phyloP scores from a whole-genome alignment of 139 green algal genomes.

The Chlorella sp. region DNA sequence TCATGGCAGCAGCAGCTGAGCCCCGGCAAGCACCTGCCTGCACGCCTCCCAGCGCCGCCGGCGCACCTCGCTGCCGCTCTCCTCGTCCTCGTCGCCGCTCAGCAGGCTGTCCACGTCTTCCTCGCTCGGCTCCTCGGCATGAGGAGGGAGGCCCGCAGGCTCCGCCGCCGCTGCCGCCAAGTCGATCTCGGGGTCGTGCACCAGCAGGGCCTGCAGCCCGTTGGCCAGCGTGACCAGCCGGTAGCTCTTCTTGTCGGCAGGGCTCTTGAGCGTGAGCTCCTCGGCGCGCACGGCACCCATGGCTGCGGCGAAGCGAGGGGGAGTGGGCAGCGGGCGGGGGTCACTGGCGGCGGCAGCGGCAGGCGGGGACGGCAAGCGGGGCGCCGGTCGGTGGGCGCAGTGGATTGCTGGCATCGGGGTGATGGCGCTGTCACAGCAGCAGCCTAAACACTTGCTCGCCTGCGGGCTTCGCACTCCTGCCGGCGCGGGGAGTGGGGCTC shows the following conservation, averaged over 20 bases:
- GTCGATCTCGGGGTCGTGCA: conserved; percentile 91
- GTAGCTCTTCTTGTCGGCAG: conserved; percentile 79
- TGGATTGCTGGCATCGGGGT: no score
- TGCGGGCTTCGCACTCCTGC: no score
- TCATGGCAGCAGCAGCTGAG: no score
- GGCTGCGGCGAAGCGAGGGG: neutral
- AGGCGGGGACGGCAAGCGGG: no score
- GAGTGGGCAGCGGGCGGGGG: no score
- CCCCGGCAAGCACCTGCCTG: no score
- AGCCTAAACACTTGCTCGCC: no score
- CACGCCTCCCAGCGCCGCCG: no score
- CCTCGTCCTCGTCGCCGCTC: conserved; percentile 7
- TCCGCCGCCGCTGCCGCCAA: conserved; percentile 25
- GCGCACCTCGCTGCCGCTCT: neutral
- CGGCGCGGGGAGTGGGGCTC: no score
- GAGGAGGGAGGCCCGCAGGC: neutral
- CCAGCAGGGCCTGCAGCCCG: conserved; percentile 82
- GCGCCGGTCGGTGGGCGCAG: no score
- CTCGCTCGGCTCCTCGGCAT: conserved; percentile 44
- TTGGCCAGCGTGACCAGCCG: conserved; percentile 77
- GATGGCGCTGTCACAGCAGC: no score
- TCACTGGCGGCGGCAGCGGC: no score
- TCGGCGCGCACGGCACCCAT: neutral
- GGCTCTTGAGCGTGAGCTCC: conserved; percentile 38
- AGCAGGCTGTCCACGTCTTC: conserved; percentile 52